Conservation (phyloP, 768 basidiomycete species). For the Brasilioporus rufonigricans region DNA sequence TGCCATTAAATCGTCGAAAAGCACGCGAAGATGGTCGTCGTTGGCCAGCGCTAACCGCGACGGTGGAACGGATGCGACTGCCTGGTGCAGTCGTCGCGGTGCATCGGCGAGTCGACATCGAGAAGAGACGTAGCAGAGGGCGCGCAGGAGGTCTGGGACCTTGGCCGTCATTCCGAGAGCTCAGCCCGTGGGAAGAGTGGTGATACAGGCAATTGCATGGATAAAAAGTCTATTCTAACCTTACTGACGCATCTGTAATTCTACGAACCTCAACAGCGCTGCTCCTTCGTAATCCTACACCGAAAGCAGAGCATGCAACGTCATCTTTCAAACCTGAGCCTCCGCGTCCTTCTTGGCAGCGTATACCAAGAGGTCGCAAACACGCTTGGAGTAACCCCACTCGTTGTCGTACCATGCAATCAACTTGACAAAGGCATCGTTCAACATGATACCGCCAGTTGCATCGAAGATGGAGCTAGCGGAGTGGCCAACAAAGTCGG, state of each 20-base stretch:
- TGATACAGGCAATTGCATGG: too few relatives aligned
- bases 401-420: conserved; percentile 96
- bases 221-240: conserved; percentile 9
- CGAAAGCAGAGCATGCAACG: background rate
- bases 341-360: conserved; percentile 70
- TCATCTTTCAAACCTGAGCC: conserved; percentile 15
- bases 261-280: background rate
- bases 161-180: background rate
- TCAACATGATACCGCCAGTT: conserved; percentile 87
- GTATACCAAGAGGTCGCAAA: conserved; percentile 83
- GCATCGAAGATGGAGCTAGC: conserved; percentile 94
- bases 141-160: background rate
- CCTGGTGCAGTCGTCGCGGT: conserved; percentile 23
- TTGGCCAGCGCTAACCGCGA: conserved; percentile 20
- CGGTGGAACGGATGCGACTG: background rate
- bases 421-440: conserved; percentile 92
- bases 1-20: conserved; percentile 43
- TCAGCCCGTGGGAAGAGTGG: too few relatives aligned
- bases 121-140: background rate
- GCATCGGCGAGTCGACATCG: conserved; percentile 3
- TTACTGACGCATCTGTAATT: background rate
- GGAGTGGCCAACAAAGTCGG: conserved; percentile 82
- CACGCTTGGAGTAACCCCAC: conserved; percentile 92
- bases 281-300: conserved; percentile 17
- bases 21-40: conserved; percentile 13